Evolutionary conservation across 1,139 yeast species (phyloP), one percentile per base, ranked within the genome.

Genomic region (Saccharomyces hybrid): DNA sequence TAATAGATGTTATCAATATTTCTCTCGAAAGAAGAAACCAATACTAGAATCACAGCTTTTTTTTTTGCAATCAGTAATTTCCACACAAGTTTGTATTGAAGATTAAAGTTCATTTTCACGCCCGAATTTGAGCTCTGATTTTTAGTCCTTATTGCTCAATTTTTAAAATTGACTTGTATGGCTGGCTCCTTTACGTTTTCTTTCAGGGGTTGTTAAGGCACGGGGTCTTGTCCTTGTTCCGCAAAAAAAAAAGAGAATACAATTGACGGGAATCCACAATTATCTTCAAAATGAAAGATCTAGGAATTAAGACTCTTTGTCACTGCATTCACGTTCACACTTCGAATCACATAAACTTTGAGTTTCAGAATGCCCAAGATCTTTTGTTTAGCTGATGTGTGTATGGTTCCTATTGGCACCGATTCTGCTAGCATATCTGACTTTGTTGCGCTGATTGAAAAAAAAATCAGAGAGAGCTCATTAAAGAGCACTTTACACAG

Each of bases 381-480:
- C 14, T 79, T 79, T 61, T 86, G 95, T 70, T 74, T 87, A 51
- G 96, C 95, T 2, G 96, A 88, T 65, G 81, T 88, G 26, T 88
- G 96, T 64, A 74, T 88, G 63, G 82, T 88, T 56, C 96, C 96
- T 44, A 83, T 89, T 64, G 97, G 96, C 26, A 88, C 96, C 1
- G 80, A 78, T 0, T 73, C 79, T 1, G 82, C 93, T 1, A 87
- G 95, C 3, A 91, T 88, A 0, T 86, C 95, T 3, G 87, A 85
- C 62, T 88, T 88, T 63, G 83, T 89, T 44, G 82, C 95, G n/a
- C 75, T 78, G 49, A 82, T 86, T 46, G 90, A 89, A 57, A 74
- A 78, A 48, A 70, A 82, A 52, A 82, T 89, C 28, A 76, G 83
- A 55, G 76, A 76, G 13, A 81, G 87, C 19, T 82, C 79, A 5